Percentiles rank a stretch among this genome's conserved stretches.
Conservation (phyloP, 345 rosid species). For the Nephelium lappaceum region DNA sequence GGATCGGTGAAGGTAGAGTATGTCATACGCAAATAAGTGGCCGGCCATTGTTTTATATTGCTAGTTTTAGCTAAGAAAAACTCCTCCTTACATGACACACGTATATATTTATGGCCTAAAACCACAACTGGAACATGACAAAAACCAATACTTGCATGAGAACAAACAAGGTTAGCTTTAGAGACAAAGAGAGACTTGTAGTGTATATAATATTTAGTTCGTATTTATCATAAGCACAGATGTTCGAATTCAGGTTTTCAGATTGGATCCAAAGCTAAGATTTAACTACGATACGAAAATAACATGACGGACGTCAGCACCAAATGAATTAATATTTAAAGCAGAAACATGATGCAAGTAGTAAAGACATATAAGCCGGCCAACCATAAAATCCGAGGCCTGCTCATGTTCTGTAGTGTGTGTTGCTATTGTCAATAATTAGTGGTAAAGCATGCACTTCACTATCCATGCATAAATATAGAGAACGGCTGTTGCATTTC, state of each 20-base stretch:
- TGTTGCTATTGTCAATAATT: neutral
- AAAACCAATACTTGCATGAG: neutral
- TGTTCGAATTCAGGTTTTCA: too few relatives aligned
- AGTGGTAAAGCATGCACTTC: neutral
- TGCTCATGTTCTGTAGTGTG: conserved; percentile 14
- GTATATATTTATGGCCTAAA: neutral
- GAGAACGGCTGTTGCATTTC: neutral
- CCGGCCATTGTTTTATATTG: conserved; percentile 40
- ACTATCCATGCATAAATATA: neutral
- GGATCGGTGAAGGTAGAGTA: conserved; percentile 10
- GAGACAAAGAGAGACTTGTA: neutral
- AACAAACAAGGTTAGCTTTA: neutral
- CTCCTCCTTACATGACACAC: neutral
- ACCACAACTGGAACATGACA: conserved; percentile 8
- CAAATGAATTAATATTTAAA: neutral
- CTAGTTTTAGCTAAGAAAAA: neutral
- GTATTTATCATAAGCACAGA: too few relatives aligned
- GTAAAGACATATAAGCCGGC: conserved; percentile 13
- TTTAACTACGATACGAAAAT: too few relatives aligned
- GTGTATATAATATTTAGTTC: too few relatives aligned
- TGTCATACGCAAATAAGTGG: conserved; percentile 16
- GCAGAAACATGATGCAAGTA: neutral
- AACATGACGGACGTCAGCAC: neutral
- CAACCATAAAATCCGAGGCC: conserved; percentile 23
- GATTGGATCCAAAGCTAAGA: too few relatives aligned